Evolutionary conservation across 345 rosid genomes (phyloP).

Genomic region (Salix viminalis): DNA sequence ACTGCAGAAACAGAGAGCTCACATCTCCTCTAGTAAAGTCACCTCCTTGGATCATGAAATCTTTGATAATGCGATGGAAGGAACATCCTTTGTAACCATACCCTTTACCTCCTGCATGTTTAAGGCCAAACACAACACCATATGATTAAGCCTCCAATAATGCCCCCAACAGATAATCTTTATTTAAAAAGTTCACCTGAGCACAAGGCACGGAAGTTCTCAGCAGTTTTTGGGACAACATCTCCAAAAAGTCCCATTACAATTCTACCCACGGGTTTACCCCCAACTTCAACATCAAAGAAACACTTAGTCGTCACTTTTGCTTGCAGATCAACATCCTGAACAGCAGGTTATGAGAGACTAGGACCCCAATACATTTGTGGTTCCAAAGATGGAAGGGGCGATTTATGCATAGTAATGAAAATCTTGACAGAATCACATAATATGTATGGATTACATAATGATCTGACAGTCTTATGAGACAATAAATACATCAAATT

Average conservation of each 20-base stretch:
- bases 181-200: constrained; percentile 47
- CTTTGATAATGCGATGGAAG: constrained; percentile 86
- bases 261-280: constrained; percentile 71
- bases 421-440: background rate
- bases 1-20: constrained; percentile 17
- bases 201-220: constrained; percentile 81
- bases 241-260: constrained; percentile 84
- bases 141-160: background rate
- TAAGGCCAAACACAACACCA: background rate
- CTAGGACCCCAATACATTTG: background rate
- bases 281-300: constrained; percentile 88
- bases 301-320: constrained; percentile 73
- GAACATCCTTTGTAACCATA: constrained; percentile 82
- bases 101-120: constrained; percentile 72
- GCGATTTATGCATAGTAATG: background rate
- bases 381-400: background rate
- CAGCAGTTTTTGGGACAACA: constrained; percentile 73
- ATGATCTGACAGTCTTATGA: background rate
- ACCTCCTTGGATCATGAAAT: constrained; percentile 96
- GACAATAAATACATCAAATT: background rate
- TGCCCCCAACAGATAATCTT: background rate
- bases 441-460: background rate
- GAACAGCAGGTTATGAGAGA: constrained; percentile 6
- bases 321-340: constrained; percentile 71
- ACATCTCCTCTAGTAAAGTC: constrained; percentile 85